phyloP scores from a whole-genome alignment of 768 basidiomycete genomes.

The Erythrobasidium yunnanense region DNA sequence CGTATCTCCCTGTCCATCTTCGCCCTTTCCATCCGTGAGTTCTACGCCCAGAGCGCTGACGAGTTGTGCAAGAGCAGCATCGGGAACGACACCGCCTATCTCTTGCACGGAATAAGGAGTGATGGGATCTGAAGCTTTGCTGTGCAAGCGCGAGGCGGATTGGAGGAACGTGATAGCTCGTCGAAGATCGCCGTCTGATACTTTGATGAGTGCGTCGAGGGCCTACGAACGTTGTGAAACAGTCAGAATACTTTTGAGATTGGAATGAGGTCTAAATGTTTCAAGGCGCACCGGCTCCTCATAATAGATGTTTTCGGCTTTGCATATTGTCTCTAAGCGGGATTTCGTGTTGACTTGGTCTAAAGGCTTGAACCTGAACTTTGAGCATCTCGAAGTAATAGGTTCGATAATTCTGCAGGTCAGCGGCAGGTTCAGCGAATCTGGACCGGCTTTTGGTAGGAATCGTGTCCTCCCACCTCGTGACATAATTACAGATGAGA shows the following conservation, averaged over 20 bases:
- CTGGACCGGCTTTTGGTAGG: too few relatives aligned
- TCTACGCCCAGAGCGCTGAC: constrained; percentile 65
- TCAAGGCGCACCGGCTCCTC: constrained; percentile 39
- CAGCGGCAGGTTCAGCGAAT: too few relatives aligned
- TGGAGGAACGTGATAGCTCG: constrained; percentile 96
- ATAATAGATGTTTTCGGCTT: constrained; percentile 55
- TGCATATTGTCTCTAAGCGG: constrained; percentile 69
- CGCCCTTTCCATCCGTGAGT: constrained; percentile 39
- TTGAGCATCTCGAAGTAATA: constrained; percentile 93
- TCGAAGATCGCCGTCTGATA: constrained; percentile 83
- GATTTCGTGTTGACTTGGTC: constrained; percentile 63
- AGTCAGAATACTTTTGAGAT: constrained; percentile 39
- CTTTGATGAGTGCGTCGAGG: constrained; percentile 60
- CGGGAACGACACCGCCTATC: constrained; percentile 90
- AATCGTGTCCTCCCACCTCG: too few relatives aligned
- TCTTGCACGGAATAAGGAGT: constrained; percentile 75
- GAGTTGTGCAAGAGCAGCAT: constrained; percentile 57
- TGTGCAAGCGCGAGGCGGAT: constrained; percentile 74
- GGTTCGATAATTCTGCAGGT: constrained; percentile 99
- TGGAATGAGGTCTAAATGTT: too few relatives aligned
- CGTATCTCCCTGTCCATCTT: constrained; percentile 45
- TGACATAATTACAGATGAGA: constrained; percentile 97
- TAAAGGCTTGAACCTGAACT: constrained; percentile 93
- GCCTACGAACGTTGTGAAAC: constrained; percentile 42
- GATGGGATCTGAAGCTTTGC: constrained; percentile 50